Evolutionary conservation across 2,329 filamentous ascomycete genomes (phyloP), one percentile per base, ranked within the genome.

Genomic region (Paracorniculantispora psalliotae): DNA sequence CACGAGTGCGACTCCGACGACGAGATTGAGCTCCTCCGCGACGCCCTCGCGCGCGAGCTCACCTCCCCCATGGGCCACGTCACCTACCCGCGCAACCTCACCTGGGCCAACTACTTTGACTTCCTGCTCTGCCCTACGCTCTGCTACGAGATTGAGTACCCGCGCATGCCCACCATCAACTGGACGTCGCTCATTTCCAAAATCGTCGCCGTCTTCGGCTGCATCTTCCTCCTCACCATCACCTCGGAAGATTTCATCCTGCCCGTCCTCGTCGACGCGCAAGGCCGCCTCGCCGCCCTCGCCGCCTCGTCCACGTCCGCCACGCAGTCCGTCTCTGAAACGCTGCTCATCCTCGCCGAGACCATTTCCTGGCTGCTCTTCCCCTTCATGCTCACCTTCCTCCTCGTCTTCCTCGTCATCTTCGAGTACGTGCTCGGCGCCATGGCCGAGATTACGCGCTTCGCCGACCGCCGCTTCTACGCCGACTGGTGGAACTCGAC

Each of bases 91-190:
- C 81, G 86, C 63, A 99, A 97, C 72, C 81, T 99, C 49, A 94
- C 90, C 0, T 80, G 88, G 72, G 67, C 77, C 65, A 97, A 97
- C 75, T 97, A 90, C 70, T 65, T 84, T 59, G 94, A 97, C 76
- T 97, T 88, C 71, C 78, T 97, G 12, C 84, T 94, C 69, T 97
- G 92, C 68, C 94, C 94, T 17, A 99, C 94, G 0, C 83, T 99
- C 21, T 99, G 94, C 79, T 99, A 99, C 75, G 94, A 99, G 75
- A 81, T 97, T 52, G 93, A 97, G 72, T 99, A 97, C 72, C 94
- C 94, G 2, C 88, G 94, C 51, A 92, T 84, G 12, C 71, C 81
- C 13, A 76, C 79, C n/a, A 86, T 91, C 60, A 85, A 90, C 66
- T 96, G 90, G 87, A 81, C 85, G 21, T 88, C 92, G 63, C 83